Evolutionary conservation across 306 rosid species (phyloP).

Genomic region (Pueraria montana): DNA sequence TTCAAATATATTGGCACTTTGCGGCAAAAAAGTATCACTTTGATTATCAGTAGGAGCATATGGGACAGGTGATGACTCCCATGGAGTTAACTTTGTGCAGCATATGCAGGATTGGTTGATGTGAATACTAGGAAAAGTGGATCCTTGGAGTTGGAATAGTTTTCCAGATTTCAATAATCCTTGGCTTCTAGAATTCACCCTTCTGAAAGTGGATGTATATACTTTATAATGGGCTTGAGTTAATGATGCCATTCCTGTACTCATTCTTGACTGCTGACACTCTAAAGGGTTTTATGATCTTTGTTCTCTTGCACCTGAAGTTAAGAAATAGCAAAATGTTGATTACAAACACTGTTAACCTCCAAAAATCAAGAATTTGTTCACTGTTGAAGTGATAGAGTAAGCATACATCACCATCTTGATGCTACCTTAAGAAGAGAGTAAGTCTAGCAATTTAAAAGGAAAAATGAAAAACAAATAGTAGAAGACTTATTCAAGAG

Average conservation of each 20-base stretch:
- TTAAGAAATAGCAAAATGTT: conserved; percentile 31
- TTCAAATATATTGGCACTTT: conserved; percentile 64
- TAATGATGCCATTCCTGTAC: conserved; percentile 59
- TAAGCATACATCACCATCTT: conserved; percentile 15
- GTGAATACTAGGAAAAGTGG: conserved; percentile 46
- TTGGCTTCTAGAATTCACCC: conserved; percentile 44
- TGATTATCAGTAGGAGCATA: conserved; percentile 57
- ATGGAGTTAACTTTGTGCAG: conserved; percentile 70
- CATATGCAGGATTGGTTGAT: conserved; percentile 52
- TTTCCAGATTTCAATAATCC: conserved; percentile 56
- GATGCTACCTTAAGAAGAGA: conserved; percentile 33
- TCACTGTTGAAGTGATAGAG: neutral
- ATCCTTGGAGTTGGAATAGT: conserved; percentile 45
- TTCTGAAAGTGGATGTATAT: conserved; percentile 43
- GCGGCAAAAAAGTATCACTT: conserved; percentile 61
- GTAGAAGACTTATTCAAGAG: neutral
- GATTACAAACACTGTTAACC: neutral
- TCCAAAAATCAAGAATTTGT: conserved; percentile 5
- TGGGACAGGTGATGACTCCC: conserved; percentile 75
- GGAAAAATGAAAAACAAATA: conserved; percentile 7
- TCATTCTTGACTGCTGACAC: conserved; percentile 45
- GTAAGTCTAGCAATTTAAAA: conserved; percentile 10
- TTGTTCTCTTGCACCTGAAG: conserved; percentile 46
- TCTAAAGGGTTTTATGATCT: neutral
- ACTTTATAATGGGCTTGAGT: conserved; percentile 49